Percentiles rank a stretch among this genome's conserved stretches.
Evolutionary conservation across 148 eudicot species (phyloP).

Genomic region (Rhododendron ovatum): DNA sequence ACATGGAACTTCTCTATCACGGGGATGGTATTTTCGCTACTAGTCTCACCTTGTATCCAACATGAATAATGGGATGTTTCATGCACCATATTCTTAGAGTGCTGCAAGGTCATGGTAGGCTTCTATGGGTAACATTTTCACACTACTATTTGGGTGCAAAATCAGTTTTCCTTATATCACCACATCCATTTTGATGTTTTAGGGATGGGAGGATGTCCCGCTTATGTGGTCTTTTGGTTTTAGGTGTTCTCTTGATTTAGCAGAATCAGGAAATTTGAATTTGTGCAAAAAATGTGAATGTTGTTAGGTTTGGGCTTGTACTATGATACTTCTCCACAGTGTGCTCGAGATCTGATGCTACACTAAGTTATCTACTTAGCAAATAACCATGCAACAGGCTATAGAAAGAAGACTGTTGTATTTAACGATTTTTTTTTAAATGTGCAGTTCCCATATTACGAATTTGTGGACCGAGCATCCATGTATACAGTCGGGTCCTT

Average conservation of each 20-base stretch:
- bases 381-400: neutral
- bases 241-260: neutral
- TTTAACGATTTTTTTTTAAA: neutral
- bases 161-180: neutral
- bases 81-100: neutral
- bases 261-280: neutral
- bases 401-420: neutral
- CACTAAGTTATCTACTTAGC: neutral
- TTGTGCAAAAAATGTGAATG: neutral
- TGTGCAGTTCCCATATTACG: slow-evolving; percentile 95
- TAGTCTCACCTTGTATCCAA: neutral
- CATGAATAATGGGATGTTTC: neutral
- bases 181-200: neutral
- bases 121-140: neutral
- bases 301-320: neutral
- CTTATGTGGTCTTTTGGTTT: neutral
- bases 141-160: neutral
- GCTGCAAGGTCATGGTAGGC: neutral
- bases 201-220: neutral
- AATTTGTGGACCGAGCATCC: slow-evolving; percentile 81
- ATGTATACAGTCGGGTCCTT: slow-evolving; percentile 98
- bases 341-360: neutral
- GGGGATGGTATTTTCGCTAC: neutral
- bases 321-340: neutral
- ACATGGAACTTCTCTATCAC: neutral